These are phyloP conservation scores for Quercus rubra DNA, from an alignment of 306 rosid species.

Conservation along the genomic window DNA sequence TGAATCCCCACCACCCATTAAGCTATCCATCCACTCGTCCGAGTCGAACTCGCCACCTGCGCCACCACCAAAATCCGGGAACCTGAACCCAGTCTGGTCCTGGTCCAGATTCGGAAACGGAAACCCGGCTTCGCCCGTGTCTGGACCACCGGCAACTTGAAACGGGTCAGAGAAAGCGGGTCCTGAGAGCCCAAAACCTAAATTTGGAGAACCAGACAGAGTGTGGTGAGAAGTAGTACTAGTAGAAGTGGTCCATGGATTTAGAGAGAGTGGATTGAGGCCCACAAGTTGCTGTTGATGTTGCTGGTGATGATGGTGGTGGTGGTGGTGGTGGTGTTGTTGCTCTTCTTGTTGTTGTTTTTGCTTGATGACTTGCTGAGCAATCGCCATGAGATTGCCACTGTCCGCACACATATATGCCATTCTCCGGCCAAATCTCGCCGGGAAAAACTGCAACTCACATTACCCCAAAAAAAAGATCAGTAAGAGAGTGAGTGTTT, in stretches of 20 bases:
- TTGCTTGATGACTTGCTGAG: slow-evolving; percentile 94
- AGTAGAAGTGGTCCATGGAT: slow-evolving; percentile 63
- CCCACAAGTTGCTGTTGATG: slow-evolving; percentile 39
- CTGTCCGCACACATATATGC: slow-evolving; percentile 94
- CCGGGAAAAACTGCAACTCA: slow-evolving; percentile 43
- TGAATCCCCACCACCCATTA: slow-evolving; percentile 74
- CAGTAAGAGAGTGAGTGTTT: not conserved
- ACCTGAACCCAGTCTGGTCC: slow-evolving; percentile 57
- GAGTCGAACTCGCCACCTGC: slow-evolving; percentile 70
- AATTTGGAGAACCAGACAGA: slow-evolving; percentile 21
- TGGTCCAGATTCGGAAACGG: slow-evolving; percentile 65
- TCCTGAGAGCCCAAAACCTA: slow-evolving; percentile 48
- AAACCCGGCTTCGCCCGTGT: slow-evolving; percentile 49
- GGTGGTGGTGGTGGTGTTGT: slow-evolving; percentile 47
- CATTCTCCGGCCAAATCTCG: slow-evolving; percentile 58
- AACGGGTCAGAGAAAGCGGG: slow-evolving; percentile 69
- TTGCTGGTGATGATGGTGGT: slow-evolving; percentile 6
- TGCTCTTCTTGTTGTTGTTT: slow-evolving; percentile 85
- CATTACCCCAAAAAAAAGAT: slow-evolving; percentile 25
- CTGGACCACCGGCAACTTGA: slow-evolving; percentile 55
- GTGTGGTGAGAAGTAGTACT: slow-evolving; percentile 24
- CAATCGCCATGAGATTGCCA: slow-evolving; percentile 97
- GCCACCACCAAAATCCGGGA: slow-evolving; percentile 52
- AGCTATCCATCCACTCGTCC: slow-evolving; percentile 94
- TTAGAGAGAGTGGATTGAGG: slow-evolving; percentile 42